phyloP scores from a whole-genome alignment of 2,329 filamentous ascomycete genomes.

The Cladobotryum mycophilum region DNA sequence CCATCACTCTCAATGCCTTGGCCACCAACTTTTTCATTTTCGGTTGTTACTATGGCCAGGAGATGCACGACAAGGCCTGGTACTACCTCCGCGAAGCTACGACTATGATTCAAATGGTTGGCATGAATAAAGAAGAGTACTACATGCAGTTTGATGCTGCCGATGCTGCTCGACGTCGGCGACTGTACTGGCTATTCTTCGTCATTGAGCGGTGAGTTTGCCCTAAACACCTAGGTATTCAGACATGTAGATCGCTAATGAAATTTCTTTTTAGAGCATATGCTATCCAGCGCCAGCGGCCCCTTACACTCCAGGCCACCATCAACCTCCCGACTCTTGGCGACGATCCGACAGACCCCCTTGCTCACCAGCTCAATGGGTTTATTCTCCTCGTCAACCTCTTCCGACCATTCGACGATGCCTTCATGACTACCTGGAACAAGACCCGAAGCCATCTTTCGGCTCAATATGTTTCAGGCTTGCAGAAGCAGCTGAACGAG shows the following conservation, averaged over 20 bases:
- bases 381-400: conserved; percentile 57
- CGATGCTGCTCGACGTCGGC: conserved; percentile 57
- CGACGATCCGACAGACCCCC: conserved; percentile 53
- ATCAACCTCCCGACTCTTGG: conserved; percentile 58
- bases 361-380: conserved; percentile 45
- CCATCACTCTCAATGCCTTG: conserved; percentile 50
- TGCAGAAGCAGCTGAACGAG: conserved; percentile 59
- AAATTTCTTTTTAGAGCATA: conserved; percentile 46
- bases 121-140: conserved; percentile 56
- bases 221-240: conserved; percentile 1
- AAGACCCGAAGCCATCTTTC: conserved; percentile 55
- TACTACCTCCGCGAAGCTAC: conserved; percentile 72
- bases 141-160: conserved; percentile 54
- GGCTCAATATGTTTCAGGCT: conserved; percentile 46
- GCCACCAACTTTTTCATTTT: conserved; percentile 78
- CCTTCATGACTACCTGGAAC: conserved; percentile 60
- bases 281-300: conserved; percentile 62
- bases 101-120: conserved; percentile 57
- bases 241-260: not conserved
- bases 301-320: conserved; percentile 62
- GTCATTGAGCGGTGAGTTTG: conserved; percentile 57
- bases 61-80: conserved; percentile 72
- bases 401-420: conserved; percentile 61
- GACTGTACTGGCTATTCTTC: conserved; percentile 68
- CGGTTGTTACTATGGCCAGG: conserved; percentile 63